These are phyloP conservation scores for Kwoniella europaea DNA, from an alignment of 768 basidiomycete genomes.

Conservation along the genomic window DNA sequence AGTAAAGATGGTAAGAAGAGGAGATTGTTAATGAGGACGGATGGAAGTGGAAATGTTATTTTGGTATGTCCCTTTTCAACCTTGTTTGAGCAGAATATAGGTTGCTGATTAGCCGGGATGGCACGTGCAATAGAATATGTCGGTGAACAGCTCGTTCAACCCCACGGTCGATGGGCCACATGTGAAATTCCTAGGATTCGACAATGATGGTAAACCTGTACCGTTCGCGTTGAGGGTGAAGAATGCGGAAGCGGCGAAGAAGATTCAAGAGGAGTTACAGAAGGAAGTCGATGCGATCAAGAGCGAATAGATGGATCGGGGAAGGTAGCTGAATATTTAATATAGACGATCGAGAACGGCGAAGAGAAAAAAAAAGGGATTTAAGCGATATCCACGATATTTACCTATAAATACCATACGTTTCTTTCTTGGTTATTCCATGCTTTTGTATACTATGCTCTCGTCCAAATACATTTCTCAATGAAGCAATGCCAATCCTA, in stretches of 20 bases:
- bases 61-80: conserved; percentile 32
- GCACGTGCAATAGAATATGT: conserved; percentile 41
- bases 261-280: conserved; percentile 58
- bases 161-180: conserved; percentile 29
- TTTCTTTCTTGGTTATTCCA: no score
- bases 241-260: conserved; percentile 31
- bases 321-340: background rate
- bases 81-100: background rate
- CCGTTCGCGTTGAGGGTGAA: conserved; percentile 41
- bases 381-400: no score
- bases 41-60: conserved; percentile 41
- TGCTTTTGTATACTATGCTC: no score
- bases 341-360: background rate
- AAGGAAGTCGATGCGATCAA: conserved; percentile 60
- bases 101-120: background rate
- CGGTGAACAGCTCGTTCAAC: conserved; percentile 28
- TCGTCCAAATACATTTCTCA: no score
- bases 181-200: conserved; percentile 49
- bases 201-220: conserved; percentile 41
- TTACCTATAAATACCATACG: no score
- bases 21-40: conserved; percentile 46
- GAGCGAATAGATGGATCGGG: background rate
- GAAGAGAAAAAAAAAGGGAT: no score
- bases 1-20: conserved; percentile 36
- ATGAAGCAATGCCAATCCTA: no score